phyloP scores from a whole-genome alignment of 1,139 yeast genomes.

The Candida frijolesensis region DNA sequence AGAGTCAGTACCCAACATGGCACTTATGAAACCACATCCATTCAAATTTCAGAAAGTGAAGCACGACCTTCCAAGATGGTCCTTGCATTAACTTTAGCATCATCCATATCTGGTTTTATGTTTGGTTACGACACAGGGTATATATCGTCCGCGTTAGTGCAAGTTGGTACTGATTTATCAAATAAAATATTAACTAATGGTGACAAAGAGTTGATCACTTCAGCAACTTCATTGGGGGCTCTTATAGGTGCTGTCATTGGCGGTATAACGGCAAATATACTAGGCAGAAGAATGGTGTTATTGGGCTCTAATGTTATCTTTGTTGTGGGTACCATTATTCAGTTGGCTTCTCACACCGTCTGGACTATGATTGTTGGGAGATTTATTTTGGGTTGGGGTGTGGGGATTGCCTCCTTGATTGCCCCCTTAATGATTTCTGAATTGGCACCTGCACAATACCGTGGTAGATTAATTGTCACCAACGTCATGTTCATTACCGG shows the following conservation, averaged over 20 bases:
- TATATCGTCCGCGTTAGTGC: conserved; percentile 87
- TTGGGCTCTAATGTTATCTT: conserved; percentile 80
- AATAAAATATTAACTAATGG: conserved; percentile 60
- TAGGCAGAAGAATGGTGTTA: conserved; percentile 82
- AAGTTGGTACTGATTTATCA: conserved; percentile 74
- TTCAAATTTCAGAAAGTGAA: conserved; percentile 18
- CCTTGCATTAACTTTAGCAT: conserved; percentile 68
- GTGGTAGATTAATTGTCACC: conserved; percentile 79
- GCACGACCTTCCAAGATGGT: conserved; percentile 65
- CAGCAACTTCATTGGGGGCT: conserved; percentile 96
- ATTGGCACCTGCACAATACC: conserved; percentile 85
- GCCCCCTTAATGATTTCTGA: conserved; percentile 92
- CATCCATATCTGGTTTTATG: conserved; percentile 93
- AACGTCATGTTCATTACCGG: conserved; percentile 81
- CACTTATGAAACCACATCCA: conserved; percentile 7
- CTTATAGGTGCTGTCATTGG: conserved; percentile 74
- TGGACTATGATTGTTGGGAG: conserved; percentile 95
- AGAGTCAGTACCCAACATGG: not conserved
- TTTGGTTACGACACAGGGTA: conserved; percentile 97
- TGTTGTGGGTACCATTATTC: conserved; percentile 79
- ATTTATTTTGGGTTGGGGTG: conserved; percentile 92
- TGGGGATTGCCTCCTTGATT: conserved; percentile 88
- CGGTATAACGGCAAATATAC: conserved; percentile 75
- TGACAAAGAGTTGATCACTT: conserved; percentile 84
- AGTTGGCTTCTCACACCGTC: conserved; percentile 73